These are phyloP conservation scores for Kwoniella newhampshirensis DNA, from an alignment of 768 basidiomycete genomes.

Conservation along the genomic window DNA sequence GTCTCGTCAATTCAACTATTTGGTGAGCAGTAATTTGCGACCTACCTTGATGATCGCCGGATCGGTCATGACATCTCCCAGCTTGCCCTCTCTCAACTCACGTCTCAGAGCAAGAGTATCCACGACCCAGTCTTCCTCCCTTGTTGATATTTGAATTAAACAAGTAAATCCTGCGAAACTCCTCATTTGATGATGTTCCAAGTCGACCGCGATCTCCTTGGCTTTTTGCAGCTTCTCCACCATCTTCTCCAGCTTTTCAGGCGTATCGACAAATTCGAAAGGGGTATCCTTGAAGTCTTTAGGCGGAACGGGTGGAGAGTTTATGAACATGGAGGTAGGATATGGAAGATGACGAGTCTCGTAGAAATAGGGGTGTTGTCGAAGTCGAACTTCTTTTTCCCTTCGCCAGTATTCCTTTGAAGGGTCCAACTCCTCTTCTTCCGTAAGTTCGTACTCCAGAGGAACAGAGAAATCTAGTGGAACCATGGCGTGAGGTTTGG, in stretches of 20 bases:
- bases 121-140: conserved; percentile 80
- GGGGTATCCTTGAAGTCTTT: conserved; percentile 65
- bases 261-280: conserved; percentile 69
- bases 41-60: conserved; percentile 79
- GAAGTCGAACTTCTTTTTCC: conserved; percentile 15
- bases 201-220: conserved; percentile 85
- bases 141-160: conserved; percentile 69
- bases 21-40: conserved; percentile 5
- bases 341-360: conserved; percentile 75
- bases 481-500: conserved; percentile 80
- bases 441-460: conserved; percentile 8
- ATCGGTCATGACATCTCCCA: conserved; percentile 83
- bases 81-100: conserved; percentile 61
- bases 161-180: conserved; percentile 85
- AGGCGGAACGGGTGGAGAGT: conserved; percentile 58
- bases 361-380: conserved; percentile 72
- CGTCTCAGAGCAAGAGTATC: conserved; percentile 75
- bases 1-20: too few relatives aligned
- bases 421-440: conserved; percentile 21
- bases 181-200: conserved; percentile 89
- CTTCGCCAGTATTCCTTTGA: conserved; percentile 8
- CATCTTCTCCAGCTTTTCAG: conserved; percentile 62
- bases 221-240: conserved; percentile 65
- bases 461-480: conserved; percentile 66
- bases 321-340: conserved; percentile 67